A percentile compares a stretch with the other conserved stretches of the same genome.
phyloP scores from a whole-genome alignment of 2,329 filamentous ascomycete genomes.

The Cryphonectria parasitica region DNA sequence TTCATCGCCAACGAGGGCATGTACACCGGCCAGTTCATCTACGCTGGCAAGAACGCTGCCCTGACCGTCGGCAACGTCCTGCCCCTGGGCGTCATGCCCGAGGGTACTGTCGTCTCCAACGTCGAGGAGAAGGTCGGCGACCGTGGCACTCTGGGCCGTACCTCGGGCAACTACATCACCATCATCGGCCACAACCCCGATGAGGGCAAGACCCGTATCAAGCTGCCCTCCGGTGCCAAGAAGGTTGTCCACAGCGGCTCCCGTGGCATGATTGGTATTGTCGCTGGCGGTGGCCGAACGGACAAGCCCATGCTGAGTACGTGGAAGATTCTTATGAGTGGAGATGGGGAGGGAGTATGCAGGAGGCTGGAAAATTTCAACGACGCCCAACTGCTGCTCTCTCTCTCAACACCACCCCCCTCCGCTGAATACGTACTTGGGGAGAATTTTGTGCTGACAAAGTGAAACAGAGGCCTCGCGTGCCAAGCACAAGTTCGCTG shows the following conservation, averaged over 20 bases:
- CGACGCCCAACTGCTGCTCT: neutral
- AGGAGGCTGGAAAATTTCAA: neutral
- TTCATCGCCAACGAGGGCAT: slow-evolving; percentile 99
- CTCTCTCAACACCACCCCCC: neutral
- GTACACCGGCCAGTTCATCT: slow-evolving; percentile 99
- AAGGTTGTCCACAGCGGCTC: slow-evolving; percentile 93
- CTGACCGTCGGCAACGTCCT: slow-evolving; percentile 98
- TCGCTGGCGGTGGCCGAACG: slow-evolving; percentile 98
- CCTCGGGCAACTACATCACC: slow-evolving; percentile 99
- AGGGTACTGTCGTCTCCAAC: slow-evolving; percentile 99
- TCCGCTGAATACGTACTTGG: neutral
- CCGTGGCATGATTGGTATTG: slow-evolving; percentile 99
- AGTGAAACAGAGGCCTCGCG: slow-evolving; percentile 83
- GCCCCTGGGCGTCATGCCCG: slow-evolving; percentile 89
- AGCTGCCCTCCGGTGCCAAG: slow-evolving; percentile 98
- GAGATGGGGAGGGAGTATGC: slow-evolving; percentile 22
- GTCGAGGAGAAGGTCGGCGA: slow-evolving; percentile 99
- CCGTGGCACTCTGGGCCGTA: slow-evolving; percentile 93
- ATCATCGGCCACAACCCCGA: slow-evolving; percentile 97
- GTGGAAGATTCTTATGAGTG: slow-evolving; percentile 40
- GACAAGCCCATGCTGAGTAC: slow-evolving; percentile 97
- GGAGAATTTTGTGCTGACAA: slow-evolving; percentile 44
- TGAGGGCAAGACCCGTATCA: slow-evolving; percentile 99
- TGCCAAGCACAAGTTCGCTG: slow-evolving; percentile 99
- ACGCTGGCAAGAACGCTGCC: slow-evolving; percentile 97